These are phyloP conservation scores for Penicillium psychrosexuale DNA, from an alignment of 2,329 filamentous ascomycete species.

Conservation along the genomic window DNA sequence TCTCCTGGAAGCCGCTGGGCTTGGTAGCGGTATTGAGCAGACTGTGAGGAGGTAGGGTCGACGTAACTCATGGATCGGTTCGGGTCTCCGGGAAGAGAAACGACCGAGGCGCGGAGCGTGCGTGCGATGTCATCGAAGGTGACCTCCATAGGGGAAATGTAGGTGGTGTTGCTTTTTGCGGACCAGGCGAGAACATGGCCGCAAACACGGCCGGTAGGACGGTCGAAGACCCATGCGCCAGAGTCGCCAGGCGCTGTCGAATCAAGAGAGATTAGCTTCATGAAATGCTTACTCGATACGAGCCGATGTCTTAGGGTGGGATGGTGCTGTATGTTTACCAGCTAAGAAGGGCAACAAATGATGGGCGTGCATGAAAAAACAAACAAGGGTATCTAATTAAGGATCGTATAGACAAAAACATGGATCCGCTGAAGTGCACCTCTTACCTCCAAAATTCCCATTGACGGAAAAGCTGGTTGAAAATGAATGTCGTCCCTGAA, in stretches of 20 bases:
- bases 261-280: slow-evolving; percentile 18
- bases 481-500: slow-evolving; percentile 78
- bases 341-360: slow-evolving; percentile 12
- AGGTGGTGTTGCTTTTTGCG: slow-evolving; percentile 73
- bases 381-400: slow-evolving; percentile 27
- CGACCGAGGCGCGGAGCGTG: slow-evolving; percentile 66
- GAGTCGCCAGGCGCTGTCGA: slow-evolving; percentile 68
- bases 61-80: slow-evolving; percentile 27
- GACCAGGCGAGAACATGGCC: slow-evolving; percentile 91
- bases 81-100: slow-evolving; percentile 64
- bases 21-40: slow-evolving; percentile 19
- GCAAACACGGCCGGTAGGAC: slow-evolving; percentile 72
- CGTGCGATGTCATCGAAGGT: slow-evolving; percentile 80
- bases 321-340: slow-evolving; percentile 18
- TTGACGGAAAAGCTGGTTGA: slow-evolving; percentile 67
- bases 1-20: slow-evolving; percentile 19
- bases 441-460: slow-evolving; percentile 56
- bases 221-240: slow-evolving; percentile 88
- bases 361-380: slow-evolving; percentile 4
- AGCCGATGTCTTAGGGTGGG: slow-evolving; percentile 3
- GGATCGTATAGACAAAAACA: slow-evolving; percentile 20
- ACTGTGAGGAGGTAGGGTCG: slow-evolving; percentile 2
- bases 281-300: slow-evolving; percentile 18
- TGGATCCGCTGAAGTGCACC: slow-evolving; percentile 21
- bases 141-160: slow-evolving; percentile 94